These are phyloP conservation scores for Lactifluus volemus DNA, from an alignment of 768 basidiomycete species.

Conservation along the genomic window DNA sequence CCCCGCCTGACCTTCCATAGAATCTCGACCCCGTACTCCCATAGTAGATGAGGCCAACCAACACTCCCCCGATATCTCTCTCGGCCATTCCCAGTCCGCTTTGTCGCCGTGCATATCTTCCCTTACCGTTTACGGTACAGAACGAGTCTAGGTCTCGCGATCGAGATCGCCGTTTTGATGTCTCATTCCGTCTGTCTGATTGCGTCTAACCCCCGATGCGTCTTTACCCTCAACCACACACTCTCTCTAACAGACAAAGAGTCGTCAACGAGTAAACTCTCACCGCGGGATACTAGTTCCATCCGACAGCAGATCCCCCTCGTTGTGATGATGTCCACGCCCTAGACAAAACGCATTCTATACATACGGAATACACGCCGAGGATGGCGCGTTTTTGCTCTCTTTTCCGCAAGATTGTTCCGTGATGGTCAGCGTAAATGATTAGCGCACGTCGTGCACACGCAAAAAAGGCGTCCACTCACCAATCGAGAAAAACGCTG, in stretches of 20 bases:
- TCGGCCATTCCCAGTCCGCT: slow-evolving; percentile 17
- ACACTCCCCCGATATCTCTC: not conserved
- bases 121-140: slow-evolving; percentile 9
- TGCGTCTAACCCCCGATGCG: slow-evolving; percentile 9
- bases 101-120: slow-evolving; percentile 13
- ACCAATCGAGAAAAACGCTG: not conserved
- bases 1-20: slow-evolving; percentile 20
- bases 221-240: slow-evolving; percentile 12
- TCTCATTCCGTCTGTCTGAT: not conserved
- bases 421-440: slow-evolving; percentile 9
- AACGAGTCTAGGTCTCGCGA: slow-evolving; percentile 11
- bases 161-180: slow-evolving; percentile 17
- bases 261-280: too few species aligned
- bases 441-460: slow-evolving; percentile 9
- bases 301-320: not conserved
- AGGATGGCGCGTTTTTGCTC: slow-evolving; percentile 1
- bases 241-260: not conserved
- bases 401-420: slow-evolving; percentile 15
- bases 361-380: slow-evolving; percentile 4
- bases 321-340: not conserved
- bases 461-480: not conserved
- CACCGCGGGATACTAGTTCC: not conserved
- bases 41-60: not conserved
- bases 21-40: slow-evolving; percentile 7
- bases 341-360: not conserved